These are phyloP conservation scores for Mycena latifolia DNA, from an alignment of 768 basidiomycete genomes.

Conservation along the genomic window DNA sequence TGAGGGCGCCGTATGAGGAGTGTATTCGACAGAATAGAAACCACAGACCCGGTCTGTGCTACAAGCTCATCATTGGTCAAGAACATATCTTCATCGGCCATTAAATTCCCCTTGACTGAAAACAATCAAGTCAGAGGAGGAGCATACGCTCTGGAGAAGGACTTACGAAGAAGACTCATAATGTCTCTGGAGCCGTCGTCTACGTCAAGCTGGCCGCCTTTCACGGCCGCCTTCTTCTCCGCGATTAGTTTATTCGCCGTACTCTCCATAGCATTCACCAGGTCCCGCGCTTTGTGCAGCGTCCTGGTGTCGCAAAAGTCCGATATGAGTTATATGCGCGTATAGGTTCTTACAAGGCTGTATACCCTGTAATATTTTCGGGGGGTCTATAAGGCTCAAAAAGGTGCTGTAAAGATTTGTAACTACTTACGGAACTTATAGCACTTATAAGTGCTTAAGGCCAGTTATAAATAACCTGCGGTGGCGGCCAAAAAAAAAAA, in stretches of 20 bases:
- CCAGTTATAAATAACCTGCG: not conserved
- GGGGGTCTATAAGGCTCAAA: not conserved
- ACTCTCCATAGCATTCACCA: not conserved
- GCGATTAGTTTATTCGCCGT: not conserved
- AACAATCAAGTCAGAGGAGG: not conserved
- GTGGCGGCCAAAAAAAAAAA: slow-evolving; percentile 7
- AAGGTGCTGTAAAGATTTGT: not conserved
- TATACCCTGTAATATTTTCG: not conserved
- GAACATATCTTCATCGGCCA: not conserved
- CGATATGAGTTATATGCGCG: not conserved
- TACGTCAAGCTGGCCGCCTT: not conserved
- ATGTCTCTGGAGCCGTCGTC: not conserved
- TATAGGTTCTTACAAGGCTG: not conserved
- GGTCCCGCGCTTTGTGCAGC: not conserved
- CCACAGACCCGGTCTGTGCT: not conserved
- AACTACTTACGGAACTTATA: no score
- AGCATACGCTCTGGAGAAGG: no score
- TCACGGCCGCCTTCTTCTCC: slow-evolving; percentile 1
- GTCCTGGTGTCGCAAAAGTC: not conserved
- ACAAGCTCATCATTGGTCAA: slow-evolving; percentile 15
- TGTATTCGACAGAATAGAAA: no score
- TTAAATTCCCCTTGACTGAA: slow-evolving; percentile 6
- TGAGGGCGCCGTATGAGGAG: slow-evolving; percentile 9
- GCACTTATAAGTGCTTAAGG: slow-evolving; percentile 7
- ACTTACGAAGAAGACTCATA: slow-evolving; percentile 9